Evolutionary conservation across 345 rosid genomes (phyloP), one percentile per base, ranked within the genome.

Genomic region (Citrus sp.): DNA sequence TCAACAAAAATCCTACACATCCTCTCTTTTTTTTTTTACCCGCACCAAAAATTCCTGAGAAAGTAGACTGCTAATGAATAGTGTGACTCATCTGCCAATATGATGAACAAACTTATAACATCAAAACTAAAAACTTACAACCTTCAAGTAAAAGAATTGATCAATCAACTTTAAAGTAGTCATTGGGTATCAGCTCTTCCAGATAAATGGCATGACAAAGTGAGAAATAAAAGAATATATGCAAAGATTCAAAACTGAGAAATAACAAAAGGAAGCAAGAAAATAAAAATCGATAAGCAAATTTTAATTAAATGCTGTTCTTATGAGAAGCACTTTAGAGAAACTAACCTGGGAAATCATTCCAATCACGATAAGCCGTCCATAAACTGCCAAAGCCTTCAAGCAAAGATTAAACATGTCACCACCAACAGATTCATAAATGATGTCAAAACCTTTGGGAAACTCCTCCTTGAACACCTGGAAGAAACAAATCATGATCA

Each of bases 371-470:
- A 96, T 87, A 78, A 96, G 92, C 62, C 90, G 87, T 32, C 99
- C 99, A 55, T 84, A 85, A 67, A 96, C 85, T 56, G 97, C 97
- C 82, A 96, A 84, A 71, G 99, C 94, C 81, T 91, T 92, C 80
- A 93, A 83, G 80, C 99, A 93, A 80, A 93, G 54, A 81, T 91
- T 87, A 80, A 96, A 91, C 98, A 96, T 91, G 81, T 89, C 87
- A 60, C 99, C 98, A 60, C 99, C 99, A 67, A 96, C 97, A 61
- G 99, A 96, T 86, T 96, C 99, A 21, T 96, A 96, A 77, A 89
- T 85, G 71, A 92, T 89, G 85, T 96, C 94, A 4, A 93, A 75
- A 65, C 99, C 99, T 79, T 88, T 88, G 28, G 98, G 95, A 73
- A 86, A 95, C 84, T 95, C 98, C 82, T 87, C 84, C 85, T 86